A percentile compares a stretch with the other conserved stretches of the same genome.
phyloP scores from a whole-genome alignment of 2,329 filamentous ascomycete species.

The Sarocladium brachiariae region DNA sequence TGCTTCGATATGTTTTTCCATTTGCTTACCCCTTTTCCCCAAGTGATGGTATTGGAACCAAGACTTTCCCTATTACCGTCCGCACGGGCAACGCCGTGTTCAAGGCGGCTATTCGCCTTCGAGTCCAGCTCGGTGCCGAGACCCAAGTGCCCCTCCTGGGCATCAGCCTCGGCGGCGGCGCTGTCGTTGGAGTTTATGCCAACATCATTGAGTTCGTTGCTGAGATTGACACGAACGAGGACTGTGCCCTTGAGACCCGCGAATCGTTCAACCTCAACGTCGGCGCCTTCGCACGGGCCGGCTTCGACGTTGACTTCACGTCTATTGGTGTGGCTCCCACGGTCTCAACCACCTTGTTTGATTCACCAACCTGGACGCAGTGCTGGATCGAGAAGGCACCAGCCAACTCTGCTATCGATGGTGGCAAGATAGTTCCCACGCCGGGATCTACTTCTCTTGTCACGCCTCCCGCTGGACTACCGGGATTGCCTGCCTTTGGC shows the following conservation, averaged over 20 bases:
- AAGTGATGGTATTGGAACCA: conserved; percentile 27
- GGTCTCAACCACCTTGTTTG: conserved; percentile 30
- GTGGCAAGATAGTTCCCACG: not conserved
- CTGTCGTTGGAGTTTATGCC: conserved; percentile 36
- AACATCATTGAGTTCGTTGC: conserved; percentile 44
- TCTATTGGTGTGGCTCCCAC: conserved; percentile 29
- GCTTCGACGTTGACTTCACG: conserved; percentile 28
- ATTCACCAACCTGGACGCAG: conserved; percentile 28
- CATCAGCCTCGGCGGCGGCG: conserved; percentile 27
- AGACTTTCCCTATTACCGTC: conserved; percentile 41
- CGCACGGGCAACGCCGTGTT: conserved; percentile 37
- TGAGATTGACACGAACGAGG: conserved; percentile 25
- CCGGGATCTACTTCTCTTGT: not conserved
- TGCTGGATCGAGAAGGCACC: conserved; percentile 21
- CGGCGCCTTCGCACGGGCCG: conserved; percentile 27
- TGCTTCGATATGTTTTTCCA: not conserved
- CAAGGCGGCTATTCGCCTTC: conserved; percentile 40
- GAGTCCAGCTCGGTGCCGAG: conserved; percentile 34
- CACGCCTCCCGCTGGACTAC: not conserved
- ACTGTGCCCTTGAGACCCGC: conserved; percentile 24
- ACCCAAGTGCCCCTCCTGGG: conserved; percentile 20
- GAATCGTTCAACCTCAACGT: conserved; percentile 25
- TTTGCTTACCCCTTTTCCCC: not conserved
- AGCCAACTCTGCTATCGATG: not conserved
- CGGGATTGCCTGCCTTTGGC: not conserved